Base-by-base conservation (phyloP, 805 yeast genomes). In the Blastobotrys chiropterorum region DNA sequence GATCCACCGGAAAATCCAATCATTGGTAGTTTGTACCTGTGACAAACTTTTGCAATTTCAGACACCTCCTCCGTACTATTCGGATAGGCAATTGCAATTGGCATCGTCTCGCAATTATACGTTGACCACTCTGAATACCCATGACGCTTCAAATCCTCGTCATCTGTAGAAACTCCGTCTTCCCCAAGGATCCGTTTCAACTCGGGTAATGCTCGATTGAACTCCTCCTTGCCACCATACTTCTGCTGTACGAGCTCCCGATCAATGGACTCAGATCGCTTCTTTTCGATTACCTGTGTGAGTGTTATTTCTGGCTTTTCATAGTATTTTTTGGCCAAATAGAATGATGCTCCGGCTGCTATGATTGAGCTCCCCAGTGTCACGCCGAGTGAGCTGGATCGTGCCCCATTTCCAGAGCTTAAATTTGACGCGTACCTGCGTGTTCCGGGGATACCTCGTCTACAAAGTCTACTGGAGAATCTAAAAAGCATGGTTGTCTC, bases 1-100 rank as follows among this genome's bases (percentile, higher is more conserved):
- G 94, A 81, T 30, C 88, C 88, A 7, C 94, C 95, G 1, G 88
- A 78, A 53, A 69, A 84, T 1, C 94, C 90, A n/a, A 86, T 81
- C 52, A 86, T 80, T 3, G 95, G 92, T 2, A 86, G 74, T 38
- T 66, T 69, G 61, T 79, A 75, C 56, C 76, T 72, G 60, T 84
- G 81, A 51, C 86, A 81, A 4, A 84, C 69, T 58, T 80, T 80
- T 69, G 85, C 68, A 11, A 86, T 74, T 17, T 71, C 66, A 0
- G 88, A 80, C 0, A 86, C 89, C 55, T 85, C 81, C 54, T 82
- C 81, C 0, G 90, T 83, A 53, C 77, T 68, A 31, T 73, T 75
- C 1, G 92, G 90, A 60, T 76, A 86, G 1, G 80, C 75, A 2
- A 86, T 73, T 20, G 80, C 72, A 34, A 67, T 58, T 3, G 95